phyloP scores from a whole-genome alignment of 192 early-diverging fungal species.

The Haplosporangium gracile region DNA sequence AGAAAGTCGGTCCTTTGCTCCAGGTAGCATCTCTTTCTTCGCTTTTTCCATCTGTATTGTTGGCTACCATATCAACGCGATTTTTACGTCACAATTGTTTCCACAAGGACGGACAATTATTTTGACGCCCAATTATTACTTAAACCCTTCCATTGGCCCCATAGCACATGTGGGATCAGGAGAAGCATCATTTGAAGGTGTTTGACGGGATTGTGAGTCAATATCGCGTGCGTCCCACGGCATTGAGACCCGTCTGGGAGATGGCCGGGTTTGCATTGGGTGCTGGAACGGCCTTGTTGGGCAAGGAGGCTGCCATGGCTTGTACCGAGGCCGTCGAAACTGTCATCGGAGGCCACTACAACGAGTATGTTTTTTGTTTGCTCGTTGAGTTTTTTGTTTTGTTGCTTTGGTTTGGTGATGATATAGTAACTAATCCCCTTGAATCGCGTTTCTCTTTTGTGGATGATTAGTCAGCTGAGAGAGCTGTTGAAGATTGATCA shows the following conservation, averaged over 20 bases:
- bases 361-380: slow-evolving; percentile 72
- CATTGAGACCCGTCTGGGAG: slow-evolving; percentile 90
- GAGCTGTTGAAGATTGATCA: slow-evolving; percentile 82
- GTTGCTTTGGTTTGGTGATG: not conserved
- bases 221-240: slow-evolving; percentile 87
- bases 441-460: not conserved
- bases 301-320: slow-evolving; percentile 98
- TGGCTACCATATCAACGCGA: not conserved
- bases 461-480: slow-evolving; percentile 75
- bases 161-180: slow-evolving; percentile 97
- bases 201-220: slow-evolving; percentile 84
- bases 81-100: too few relatives aligned
- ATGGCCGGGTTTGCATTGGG: slow-evolving; percentile 89
- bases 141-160: not conserved
- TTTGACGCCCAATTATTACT: slow-evolving; percentile 4
- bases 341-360: slow-evolving; percentile 95
- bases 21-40: slow-evolving; percentile 54
- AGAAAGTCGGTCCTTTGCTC: slow-evolving; percentile 76
- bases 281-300: slow-evolving; percentile 87
- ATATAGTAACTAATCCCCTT: too few relatives aligned
- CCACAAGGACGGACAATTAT: not conserved
- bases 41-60: not conserved
- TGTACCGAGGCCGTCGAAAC: slow-evolving; percentile 99
- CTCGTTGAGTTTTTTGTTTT: not conserved
- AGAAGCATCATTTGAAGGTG: slow-evolving; percentile 83